These are phyloP conservation scores for Podaxis carcinomalis DNA, from an alignment of 768 basidiomycete genomes.

Conservation along the genomic window DNA sequence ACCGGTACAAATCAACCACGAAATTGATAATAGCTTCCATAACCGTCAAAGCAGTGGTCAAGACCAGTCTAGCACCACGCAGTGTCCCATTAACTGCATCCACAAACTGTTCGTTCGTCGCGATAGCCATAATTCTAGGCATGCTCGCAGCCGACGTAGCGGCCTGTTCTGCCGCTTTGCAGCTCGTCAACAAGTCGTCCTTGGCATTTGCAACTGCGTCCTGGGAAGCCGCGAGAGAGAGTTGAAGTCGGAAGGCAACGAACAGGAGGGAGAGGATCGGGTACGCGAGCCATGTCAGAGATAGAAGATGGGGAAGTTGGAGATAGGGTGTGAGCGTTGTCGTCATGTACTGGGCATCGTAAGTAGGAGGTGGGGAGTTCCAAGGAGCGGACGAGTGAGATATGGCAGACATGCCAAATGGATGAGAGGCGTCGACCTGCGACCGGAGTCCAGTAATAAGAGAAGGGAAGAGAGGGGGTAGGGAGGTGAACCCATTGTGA, in stretches of 20 bases:
- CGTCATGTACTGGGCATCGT: slow-evolving; percentile 40
- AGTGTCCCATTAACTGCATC: slow-evolving; percentile 78
- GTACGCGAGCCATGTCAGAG: slow-evolving; percentile 88
- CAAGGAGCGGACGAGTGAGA: slow-evolving; percentile 13
- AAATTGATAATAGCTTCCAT: slow-evolving; percentile 92
- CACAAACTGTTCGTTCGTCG: slow-evolving; percentile 76
- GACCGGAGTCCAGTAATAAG: slow-evolving; percentile 30
- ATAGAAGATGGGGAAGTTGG: slow-evolving; percentile 75
- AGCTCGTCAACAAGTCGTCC: slow-evolving; percentile 73
- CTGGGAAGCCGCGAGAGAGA: slow-evolving; percentile 69
- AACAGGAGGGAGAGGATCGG: slow-evolving; percentile 87
- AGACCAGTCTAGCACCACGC: slow-evolving; percentile 67
- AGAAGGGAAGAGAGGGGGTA: slow-evolving; percentile 15
- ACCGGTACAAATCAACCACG: slow-evolving; percentile 87
- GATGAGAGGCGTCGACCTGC: slow-evolving; percentile 39
- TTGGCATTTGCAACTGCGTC: slow-evolving; percentile 68
- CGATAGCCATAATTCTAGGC: slow-evolving; percentile 84
- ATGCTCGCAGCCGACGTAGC: slow-evolving; percentile 80
- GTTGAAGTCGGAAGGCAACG: slow-evolving; percentile 76
- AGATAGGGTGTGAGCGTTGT: slow-evolving; percentile 75
- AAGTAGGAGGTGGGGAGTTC: slow-evolving; percentile 50
- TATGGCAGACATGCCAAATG: slow-evolving; percentile 23
- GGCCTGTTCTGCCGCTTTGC: slow-evolving; percentile 79
- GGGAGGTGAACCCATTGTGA: slow-evolving; percentile 4
- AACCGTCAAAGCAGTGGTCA: slow-evolving; percentile 71